phyloP scores from a whole-genome alignment of 2,329 filamentous ascomycete genomes.

The Corinectria fuckeliana region DNA sequence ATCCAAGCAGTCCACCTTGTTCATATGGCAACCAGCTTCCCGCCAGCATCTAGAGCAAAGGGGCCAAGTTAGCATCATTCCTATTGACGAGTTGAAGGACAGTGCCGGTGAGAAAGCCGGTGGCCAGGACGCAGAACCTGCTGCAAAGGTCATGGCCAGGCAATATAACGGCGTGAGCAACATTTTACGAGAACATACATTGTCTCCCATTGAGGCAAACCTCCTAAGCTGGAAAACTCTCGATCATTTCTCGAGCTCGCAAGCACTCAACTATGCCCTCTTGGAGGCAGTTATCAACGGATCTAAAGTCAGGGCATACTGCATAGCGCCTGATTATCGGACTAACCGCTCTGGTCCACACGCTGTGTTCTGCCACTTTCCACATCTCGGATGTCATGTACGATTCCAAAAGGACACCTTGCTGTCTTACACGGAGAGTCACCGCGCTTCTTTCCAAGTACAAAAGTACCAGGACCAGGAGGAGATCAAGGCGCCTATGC shows the following conservation, averaged over 20 bases:
- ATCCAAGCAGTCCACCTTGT: neutral
- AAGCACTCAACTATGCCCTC: no score
- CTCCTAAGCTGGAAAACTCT: neutral
- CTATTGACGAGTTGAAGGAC: no score
- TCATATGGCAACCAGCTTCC: neutral
- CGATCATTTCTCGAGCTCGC: neutral
- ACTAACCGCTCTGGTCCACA: neutral
- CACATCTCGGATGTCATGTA: constrained; percentile 10
- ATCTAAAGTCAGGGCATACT: neutral
- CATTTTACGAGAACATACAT: neutral
- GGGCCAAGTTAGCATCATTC: no score
- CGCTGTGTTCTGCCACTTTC: constrained; percentile 19
- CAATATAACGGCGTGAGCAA: constrained; percentile 9
- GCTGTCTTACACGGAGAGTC: constrained; percentile 31
- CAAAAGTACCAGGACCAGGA: neutral
- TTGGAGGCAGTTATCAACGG: neutral
- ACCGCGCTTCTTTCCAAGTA: neutral
- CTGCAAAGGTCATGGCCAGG: neutral
- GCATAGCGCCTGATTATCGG: neutral
- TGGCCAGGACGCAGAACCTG: neutral
- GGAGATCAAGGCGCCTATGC: constrained; percentile 32
- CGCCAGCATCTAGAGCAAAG: neutral
- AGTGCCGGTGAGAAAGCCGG: no score
- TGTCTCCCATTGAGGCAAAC: neutral
- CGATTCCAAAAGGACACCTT: constrained; percentile 30